phyloP scores from a whole-genome alignment of 2,329 filamentous ascomycete species.

The Elsinoe fawcettii region DNA sequence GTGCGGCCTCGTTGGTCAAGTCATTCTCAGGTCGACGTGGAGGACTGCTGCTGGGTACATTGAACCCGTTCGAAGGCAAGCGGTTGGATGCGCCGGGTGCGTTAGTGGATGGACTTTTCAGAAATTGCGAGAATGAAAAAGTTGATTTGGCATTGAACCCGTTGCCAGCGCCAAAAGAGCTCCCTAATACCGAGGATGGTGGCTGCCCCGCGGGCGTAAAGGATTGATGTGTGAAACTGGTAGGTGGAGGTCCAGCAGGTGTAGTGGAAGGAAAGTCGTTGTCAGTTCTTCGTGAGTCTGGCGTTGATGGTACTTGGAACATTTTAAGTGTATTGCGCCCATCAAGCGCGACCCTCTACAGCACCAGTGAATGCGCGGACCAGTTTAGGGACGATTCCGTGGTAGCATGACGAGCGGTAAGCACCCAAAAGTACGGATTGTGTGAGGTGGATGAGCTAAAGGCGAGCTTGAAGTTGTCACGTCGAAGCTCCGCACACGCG shows the following conservation, averaged over 20 bases:
- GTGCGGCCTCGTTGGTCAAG: conserved; percentile 21
- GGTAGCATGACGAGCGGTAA: background rate
- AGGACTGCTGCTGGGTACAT: conserved; percentile 33
- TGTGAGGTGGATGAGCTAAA: background rate
- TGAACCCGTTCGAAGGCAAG: conserved; percentile 23
- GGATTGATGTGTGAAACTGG: conserved; percentile 26
- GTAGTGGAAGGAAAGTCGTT: conserved; percentile 29
- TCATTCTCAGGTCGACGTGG: conserved; percentile 24
- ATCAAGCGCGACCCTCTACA: background rate
- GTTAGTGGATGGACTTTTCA: conserved; percentile 9
- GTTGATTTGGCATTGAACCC: conserved; percentile 13
- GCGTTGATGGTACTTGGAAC: conserved; percentile 19
- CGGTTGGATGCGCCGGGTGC: background rate
- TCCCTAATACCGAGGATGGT: conserved; percentile 30
- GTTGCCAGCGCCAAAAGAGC: conserved; percentile 24
- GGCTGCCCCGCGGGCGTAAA: conserved; percentile 31
- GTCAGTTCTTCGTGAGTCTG: conserved; percentile 16
- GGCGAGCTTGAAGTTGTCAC: background rate
- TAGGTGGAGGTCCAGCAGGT: conserved; percentile 30
- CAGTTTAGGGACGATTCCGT: background rate
- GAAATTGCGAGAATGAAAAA: conserved; percentile 8
- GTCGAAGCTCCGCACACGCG: background rate
- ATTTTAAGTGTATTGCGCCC: conserved; percentile 6
- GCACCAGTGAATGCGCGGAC: background rate
- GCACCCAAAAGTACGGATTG: too few species aligned